phyloP scores from a whole-genome alignment of 768 basidiomycete genomes.

The Boletus vinaceobasis region DNA sequence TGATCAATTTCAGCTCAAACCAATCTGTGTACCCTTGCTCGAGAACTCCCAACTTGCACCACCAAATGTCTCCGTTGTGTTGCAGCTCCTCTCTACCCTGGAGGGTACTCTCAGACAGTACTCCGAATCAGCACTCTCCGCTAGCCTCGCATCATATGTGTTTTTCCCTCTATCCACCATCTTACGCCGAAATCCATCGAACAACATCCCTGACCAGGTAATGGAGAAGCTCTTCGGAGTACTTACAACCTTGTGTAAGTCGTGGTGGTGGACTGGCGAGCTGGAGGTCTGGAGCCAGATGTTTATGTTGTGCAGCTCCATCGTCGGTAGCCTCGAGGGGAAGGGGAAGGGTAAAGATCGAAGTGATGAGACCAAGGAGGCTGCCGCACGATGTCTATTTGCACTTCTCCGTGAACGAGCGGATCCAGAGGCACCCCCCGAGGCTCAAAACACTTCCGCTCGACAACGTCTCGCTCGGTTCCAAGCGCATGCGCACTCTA shows the following conservation, averaged over 20 bases:
- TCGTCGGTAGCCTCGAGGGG: slow-evolving; percentile 60
- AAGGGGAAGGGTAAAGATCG: slow-evolving; percentile 67
- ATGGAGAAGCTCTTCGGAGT: slow-evolving; percentile 68
- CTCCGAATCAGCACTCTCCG: slow-evolving; percentile 41
- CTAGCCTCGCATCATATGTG: slow-evolving; percentile 72
- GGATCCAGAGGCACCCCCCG: slow-evolving; percentile 38
- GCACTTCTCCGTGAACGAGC: slow-evolving; percentile 56
- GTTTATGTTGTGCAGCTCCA: slow-evolving; percentile 69
- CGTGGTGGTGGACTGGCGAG: slow-evolving; percentile 88
- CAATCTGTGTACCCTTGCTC: slow-evolving; percentile 78
- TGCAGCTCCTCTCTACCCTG: slow-evolving; percentile 54
- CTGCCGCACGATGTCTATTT: slow-evolving; percentile 65
- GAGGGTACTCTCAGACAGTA: slow-evolving; percentile 44
- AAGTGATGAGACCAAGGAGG: slow-evolving; percentile 80
- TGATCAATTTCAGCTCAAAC: slow-evolving; percentile 47
- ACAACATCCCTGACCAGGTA: slow-evolving; percentile 72
- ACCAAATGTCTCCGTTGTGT: slow-evolving; percentile 43
- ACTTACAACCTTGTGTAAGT: slow-evolving; percentile 55
- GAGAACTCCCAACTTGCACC: slow-evolving; percentile 63
- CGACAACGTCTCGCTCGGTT: slow-evolving; percentile 39
- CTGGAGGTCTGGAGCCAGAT: slow-evolving; percentile 77
- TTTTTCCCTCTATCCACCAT: slow-evolving; percentile 88
- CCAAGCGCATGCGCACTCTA: slow-evolving; percentile 36
- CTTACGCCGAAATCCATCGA: slow-evolving; percentile 68
- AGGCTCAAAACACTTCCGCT: slow-evolving; percentile 14